phyloP scores from a whole-genome alignment of 176 grass and related monocot species.

The Dactylis glomerata region DNA sequence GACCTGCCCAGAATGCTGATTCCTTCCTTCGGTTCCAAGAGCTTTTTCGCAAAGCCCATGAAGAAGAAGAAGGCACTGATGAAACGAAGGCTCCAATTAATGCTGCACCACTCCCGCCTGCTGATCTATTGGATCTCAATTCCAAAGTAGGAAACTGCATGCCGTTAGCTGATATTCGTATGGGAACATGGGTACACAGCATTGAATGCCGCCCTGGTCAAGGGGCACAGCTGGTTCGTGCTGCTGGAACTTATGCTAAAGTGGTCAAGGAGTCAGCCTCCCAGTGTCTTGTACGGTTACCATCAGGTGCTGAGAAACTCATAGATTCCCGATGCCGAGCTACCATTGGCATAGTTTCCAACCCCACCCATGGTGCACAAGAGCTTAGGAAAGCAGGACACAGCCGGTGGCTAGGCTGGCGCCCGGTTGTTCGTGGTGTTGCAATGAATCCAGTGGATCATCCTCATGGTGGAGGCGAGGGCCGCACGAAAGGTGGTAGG shows the following conservation, averaged over 20 bases:
- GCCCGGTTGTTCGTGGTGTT: conserved; percentile 4
- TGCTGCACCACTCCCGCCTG: background rate
- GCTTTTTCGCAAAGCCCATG: background rate
- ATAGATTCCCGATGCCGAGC: background rate
- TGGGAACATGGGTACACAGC: conserved; percentile 7
- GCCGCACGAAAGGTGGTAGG: conserved; percentile 2
- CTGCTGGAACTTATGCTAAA: conserved; percentile 4
- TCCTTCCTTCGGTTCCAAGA: background rate
- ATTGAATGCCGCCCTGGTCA: background rate
- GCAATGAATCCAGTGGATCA: conserved; percentile 22
- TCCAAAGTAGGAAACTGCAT: conserved; percentile 3
- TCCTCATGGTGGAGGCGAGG: conserved; percentile 18
- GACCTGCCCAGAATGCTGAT: background rate
- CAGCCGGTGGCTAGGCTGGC: background rate
- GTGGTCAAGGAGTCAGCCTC: background rate
- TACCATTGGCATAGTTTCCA: conserved; percentile 6
- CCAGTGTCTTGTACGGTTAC: background rate
- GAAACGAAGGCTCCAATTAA: background rate
- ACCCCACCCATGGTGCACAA: background rate
- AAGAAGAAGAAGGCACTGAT: background rate
- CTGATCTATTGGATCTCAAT: background rate
- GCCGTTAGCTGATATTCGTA: background rate
- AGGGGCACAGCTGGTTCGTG: background rate
- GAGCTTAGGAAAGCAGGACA: conserved; percentile 22
- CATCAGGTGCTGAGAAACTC: conserved; percentile 10